These are phyloP conservation scores for carrot (Daucus carota) DNA, from an alignment of 129 eudicot species.

Conservation along the genomic window DNA sequence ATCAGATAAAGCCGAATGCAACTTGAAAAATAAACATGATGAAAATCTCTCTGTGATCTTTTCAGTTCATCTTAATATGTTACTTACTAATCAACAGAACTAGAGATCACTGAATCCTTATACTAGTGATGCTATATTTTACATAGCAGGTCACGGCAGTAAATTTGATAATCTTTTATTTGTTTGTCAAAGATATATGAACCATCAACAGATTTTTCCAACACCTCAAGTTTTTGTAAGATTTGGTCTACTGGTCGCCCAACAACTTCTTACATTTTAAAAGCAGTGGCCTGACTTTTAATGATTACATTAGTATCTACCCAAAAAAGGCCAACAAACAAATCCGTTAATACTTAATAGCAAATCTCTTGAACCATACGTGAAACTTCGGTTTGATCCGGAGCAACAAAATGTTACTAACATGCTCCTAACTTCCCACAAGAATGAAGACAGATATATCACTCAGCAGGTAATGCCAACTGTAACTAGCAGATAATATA, in stretches of 20 bases:
- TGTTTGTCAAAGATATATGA: background rate
- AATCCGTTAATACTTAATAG: background rate
- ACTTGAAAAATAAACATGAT: background rate
- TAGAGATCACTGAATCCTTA: background rate
- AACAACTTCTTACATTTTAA: too few relatives aligned
- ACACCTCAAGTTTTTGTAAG: background rate
- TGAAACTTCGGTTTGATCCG: background rate
- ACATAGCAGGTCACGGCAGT: background rate
- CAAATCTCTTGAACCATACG: background rate
- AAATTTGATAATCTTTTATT: background rate
- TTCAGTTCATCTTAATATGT: background rate
- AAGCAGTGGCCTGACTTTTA: too few relatives aligned
- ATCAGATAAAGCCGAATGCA: background rate
- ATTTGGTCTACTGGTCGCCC: background rate
- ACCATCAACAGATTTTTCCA: background rate
- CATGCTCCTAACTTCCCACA: background rate
- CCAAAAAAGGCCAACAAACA: background rate
- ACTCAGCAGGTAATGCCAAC: background rate
- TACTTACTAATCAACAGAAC: background rate
- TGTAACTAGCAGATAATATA: background rate
- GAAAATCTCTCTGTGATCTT: background rate
- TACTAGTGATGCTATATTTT: background rate
- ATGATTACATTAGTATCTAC: background rate
- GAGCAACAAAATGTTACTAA: background rate
- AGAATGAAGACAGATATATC: background rate